phyloP scores from a whole-genome alignment of 2,329 filamentous ascomycete genomes.

The Endothia cerciana region DNA sequence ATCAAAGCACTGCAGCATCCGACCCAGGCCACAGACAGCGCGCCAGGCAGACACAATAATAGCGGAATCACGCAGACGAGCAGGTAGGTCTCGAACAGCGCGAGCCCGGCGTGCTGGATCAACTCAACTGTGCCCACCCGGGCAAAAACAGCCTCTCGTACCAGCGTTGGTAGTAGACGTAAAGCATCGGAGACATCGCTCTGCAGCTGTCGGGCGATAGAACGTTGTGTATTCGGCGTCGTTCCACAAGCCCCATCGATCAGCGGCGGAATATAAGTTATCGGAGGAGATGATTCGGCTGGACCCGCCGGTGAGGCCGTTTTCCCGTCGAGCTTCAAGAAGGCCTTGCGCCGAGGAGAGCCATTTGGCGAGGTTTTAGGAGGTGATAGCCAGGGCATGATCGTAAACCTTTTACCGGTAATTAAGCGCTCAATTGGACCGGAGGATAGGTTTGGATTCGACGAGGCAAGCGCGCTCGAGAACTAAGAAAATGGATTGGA shows the following conservation, averaged over 20 bases:
- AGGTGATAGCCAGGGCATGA: conserved; percentile 27
- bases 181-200: conserved; percentile 33
- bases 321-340: conserved; percentile 6
- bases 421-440: background rate
- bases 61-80: conserved; percentile 35
- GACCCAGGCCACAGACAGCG: conserved; percentile 37
- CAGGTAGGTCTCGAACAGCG: conserved; percentile 35
- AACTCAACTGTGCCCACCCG: conserved; percentile 33
- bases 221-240: conserved; percentile 35
- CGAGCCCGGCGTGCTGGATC: conserved; percentile 33
- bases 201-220: conserved; percentile 31
- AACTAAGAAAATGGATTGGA: background rate
- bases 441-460: background rate
- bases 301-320: background rate
- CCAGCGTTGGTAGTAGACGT: conserved; percentile 32
- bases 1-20: conserved; percentile 32
- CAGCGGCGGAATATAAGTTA: conserved; percentile 42
- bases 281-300: conserved; percentile 20
- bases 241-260: conserved; percentile 43
- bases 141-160: conserved; percentile 29
- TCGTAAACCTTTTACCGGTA: no score
- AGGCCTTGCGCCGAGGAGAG: conserved; percentile 13
- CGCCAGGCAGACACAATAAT: conserved; percentile 38
- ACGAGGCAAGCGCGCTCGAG: background rate
- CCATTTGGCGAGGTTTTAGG: conserved; percentile 14